These are phyloP conservation scores for Kandelia obovata DNA, from an alignment of 345 rosid genomes.

Conservation along the genomic window DNA sequence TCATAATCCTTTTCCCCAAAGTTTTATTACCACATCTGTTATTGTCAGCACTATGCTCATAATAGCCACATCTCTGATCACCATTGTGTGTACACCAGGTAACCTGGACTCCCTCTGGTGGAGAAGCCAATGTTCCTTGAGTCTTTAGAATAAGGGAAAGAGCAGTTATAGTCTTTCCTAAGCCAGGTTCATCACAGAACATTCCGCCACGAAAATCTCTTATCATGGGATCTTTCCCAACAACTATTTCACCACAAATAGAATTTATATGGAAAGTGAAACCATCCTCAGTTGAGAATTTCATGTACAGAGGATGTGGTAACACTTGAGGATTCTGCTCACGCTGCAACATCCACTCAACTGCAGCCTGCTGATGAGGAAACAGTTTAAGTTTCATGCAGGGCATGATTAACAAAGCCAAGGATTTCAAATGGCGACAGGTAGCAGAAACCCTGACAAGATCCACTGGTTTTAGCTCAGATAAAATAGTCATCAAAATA, in stretches of 20 bases:
- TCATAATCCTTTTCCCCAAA: conserved; percentile 38
- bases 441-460: conserved; percentile 67
- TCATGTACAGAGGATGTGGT: conserved; percentile 68
- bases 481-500: conserved; percentile 50
- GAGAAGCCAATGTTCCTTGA: conserved; percentile 74
- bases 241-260: conserved; percentile 65
- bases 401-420: conserved; percentile 69
- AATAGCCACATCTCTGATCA: conserved; percentile 68
- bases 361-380: conserved; percentile 93
- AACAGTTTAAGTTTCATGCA: conserved; percentile 82
- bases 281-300: conserved; percentile 67
- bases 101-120: conserved; percentile 66
- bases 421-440: conserved; percentile 65
- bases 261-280: conserved; percentile 55
- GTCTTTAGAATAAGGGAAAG: conserved; percentile 88
- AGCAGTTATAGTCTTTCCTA: conserved; percentile 93
- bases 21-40: conserved; percentile 29
- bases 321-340: conserved; percentile 57
- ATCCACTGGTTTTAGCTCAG: conserved; percentile 52
- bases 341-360: conserved; percentile 91
- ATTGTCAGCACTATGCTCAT: conserved; percentile 55
- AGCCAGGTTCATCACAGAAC: conserved; percentile 99
- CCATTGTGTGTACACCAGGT: conserved; percentile 70
- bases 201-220: conserved; percentile 88
- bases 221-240: conserved; percentile 59